These are phyloP conservation scores for Gymnopus androsaceus DNA, from an alignment of 1,284 basidiomycete genomes.

Conservation along the genomic window DNA sequence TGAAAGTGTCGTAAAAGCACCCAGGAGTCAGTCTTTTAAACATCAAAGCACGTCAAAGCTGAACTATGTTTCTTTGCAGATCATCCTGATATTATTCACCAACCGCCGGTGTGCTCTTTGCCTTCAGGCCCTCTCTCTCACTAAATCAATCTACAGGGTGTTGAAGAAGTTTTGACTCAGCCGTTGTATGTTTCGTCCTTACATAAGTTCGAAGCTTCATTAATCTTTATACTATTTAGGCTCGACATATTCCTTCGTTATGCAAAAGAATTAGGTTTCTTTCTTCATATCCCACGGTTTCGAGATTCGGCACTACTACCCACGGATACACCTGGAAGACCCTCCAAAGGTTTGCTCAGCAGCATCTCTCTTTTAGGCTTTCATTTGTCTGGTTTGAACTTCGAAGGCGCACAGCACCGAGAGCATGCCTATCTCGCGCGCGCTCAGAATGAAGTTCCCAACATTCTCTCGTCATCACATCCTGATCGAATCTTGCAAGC, in stretches of 20 bases:
- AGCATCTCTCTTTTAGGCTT: conserved; percentile 9
- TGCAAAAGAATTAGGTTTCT: conserved; percentile 12
- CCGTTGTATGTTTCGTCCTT: neutral
- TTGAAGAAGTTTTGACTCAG: neutral
- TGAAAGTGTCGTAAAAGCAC: neutral
- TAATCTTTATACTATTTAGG: neutral
- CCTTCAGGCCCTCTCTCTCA: neutral
- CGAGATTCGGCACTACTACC: conserved; percentile 1
- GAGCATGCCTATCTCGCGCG: conserved; percentile 1
- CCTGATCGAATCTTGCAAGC: conserved; percentile 2
- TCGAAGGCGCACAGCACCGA: neutral
- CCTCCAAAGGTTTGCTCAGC: conserved; percentile 12
- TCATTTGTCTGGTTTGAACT: conserved; percentile 8
- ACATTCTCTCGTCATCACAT: conserved; percentile 4
- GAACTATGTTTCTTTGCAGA: too few relatives aligned
- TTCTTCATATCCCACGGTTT: conserved; percentile 9
- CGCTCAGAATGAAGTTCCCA: conserved; percentile 4
- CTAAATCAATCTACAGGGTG: neutral
- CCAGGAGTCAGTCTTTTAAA: neutral
- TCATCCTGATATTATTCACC: too few relatives aligned
- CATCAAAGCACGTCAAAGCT: too few relatives aligned
- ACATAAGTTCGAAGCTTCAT: neutral
- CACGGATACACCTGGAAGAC: neutral
- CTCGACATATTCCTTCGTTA: conserved; percentile 13
- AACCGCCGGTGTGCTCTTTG: too few relatives aligned